A percentile compares a stretch with the other conserved stretches of the same genome.
Evolutionary conservation across 1,139 yeast species (phyloP).

Genomic region (Spencermartinsiella ligniputridi): DNA sequence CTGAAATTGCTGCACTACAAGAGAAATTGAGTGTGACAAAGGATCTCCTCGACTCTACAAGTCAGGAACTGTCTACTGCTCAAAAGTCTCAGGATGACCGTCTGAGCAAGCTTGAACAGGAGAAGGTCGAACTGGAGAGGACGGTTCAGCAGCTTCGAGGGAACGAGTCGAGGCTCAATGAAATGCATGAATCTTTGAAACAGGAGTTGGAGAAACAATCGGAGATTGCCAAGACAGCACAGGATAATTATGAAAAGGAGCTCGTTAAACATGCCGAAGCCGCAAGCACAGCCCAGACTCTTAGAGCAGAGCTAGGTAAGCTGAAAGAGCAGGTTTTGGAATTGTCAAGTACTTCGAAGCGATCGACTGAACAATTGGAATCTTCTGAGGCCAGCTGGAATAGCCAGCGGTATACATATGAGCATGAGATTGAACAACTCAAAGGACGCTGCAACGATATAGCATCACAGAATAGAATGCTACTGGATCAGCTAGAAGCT

Average conservation of each 20-base stretch:
- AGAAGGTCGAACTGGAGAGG: constrained; percentile 37
- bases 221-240: constrained; percentile 47
- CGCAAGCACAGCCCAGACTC: constrained; percentile 40
- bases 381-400: constrained; percentile 44
- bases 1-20: constrained; percentile 38
- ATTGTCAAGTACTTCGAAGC: constrained; percentile 34
- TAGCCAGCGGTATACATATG: constrained; percentile 40
- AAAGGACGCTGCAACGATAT: constrained; percentile 51
- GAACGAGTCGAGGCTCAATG: constrained; percentile 34
- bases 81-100: constrained; percentile 8
- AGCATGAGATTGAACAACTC: constrained; percentile 50
- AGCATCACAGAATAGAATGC: constrained; percentile 59
- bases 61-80: constrained; percentile 23
- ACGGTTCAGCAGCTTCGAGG: constrained; percentile 43
- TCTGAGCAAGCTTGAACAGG: constrained; percentile 26
- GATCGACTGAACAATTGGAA: constrained; percentile 32
- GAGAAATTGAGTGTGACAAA: constrained; percentile 28
- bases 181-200: constrained; percentile 27
- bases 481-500: constrained; percentile 65
- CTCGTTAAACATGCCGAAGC: constrained; percentile 55
- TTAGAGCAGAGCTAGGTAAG: constrained; percentile 42
- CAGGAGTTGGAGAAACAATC: constrained; percentile 52
- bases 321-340: constrained; percentile 39
- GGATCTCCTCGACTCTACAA: constrained; percentile 21
- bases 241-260: constrained; percentile 55